Conservation (phyloP, 148 eudicot species). For the Spergularia bocconei region DNA sequence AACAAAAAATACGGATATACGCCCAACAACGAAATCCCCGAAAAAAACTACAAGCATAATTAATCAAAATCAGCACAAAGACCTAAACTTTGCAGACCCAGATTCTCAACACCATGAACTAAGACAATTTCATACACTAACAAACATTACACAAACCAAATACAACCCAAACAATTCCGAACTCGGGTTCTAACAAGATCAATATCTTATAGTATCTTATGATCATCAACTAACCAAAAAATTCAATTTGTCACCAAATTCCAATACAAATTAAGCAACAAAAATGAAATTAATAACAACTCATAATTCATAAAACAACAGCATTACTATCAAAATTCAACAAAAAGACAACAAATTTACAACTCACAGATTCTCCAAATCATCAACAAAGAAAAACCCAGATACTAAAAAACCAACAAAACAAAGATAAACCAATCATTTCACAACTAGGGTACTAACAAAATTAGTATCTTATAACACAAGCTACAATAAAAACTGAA, state of each 20-base stretch:
- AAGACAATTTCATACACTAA: not conserved
- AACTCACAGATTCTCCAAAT: conserved; percentile 11
- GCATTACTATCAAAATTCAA: conserved; percentile 1
- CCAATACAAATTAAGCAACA: conserved; percentile 8
- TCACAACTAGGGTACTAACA: not conserved
- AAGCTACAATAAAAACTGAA: not conserved
- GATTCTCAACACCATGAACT: not conserved
- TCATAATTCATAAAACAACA: not conserved
- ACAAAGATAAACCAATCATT: conserved; percentile 1
- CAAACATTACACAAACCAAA: not conserved
- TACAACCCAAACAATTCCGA: not conserved
- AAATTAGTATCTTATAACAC: not conserved
- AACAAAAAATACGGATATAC: not conserved
- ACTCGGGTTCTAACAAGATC: not conserved
- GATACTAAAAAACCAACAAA: conserved; percentile 7
- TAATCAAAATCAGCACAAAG: not conserved
- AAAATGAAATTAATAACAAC: not conserved
- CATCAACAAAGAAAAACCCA: conserved; percentile 23
- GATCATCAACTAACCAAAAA: not conserved
- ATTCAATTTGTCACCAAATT: not conserved
- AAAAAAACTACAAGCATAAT: not conserved
- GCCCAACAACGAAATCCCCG: not conserved
- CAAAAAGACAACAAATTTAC: conserved; percentile 4
- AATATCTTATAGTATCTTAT: too few species aligned
- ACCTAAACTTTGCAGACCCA: not conserved